A percentile compares a stretch with the other conserved stretches of the same genome.
These are phyloP conservation scores for Coniella lustricola DNA, from an alignment of 2,329 filamentous ascomycete genomes.

Conservation along the genomic window DNA sequence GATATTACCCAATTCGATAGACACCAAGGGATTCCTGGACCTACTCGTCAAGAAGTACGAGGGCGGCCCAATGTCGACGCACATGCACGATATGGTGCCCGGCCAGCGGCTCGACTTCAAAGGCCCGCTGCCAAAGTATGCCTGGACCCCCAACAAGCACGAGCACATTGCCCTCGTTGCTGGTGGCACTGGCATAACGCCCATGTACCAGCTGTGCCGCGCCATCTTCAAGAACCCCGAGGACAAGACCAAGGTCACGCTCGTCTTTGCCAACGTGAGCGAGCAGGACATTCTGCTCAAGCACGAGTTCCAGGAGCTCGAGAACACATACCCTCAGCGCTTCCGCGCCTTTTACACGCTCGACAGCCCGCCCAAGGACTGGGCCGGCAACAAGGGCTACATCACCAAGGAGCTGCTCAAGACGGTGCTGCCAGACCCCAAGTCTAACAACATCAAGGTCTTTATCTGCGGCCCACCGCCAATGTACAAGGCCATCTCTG, in stretches of 20 bases:
- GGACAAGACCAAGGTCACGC: conserved; percentile 95
- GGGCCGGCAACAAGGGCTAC: conserved; percentile 70
- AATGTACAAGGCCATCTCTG: conserved; percentile 88
- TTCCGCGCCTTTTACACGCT: conserved; percentile 95
- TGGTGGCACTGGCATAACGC: conserved; percentile 95
- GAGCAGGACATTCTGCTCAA: conserved; percentile 91
- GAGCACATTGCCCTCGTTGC: conserved; percentile 79
- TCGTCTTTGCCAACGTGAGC: conserved; percentile 83
- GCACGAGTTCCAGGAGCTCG: conserved; percentile 74
- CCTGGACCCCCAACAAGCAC: conserved; percentile 88
- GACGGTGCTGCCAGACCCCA: conserved; percentile 88
- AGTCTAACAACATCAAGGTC: conserved; percentile 86
- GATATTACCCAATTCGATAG: too few species aligned
- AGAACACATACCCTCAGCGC: conserved; percentile 91
- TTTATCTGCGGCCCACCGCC: conserved; percentile 93
- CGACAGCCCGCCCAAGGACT: conserved; percentile 73
- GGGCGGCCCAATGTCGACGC: conserved; percentile 81
- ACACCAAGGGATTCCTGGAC: conserved; percentile 71
- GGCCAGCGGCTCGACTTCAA: conserved; percentile 86
- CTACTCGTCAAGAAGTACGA: conserved; percentile 90
- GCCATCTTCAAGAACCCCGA: conserved; percentile 93
- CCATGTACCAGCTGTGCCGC: conserved; percentile 92
- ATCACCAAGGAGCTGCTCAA: conserved; percentile 90
- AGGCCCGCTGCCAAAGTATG: conserved; percentile 90
- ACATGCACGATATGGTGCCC: conserved; percentile 75